phyloP scores from a whole-genome alignment of 2,329 filamentous ascomycete species.

The Aspergillus sp. region DNA sequence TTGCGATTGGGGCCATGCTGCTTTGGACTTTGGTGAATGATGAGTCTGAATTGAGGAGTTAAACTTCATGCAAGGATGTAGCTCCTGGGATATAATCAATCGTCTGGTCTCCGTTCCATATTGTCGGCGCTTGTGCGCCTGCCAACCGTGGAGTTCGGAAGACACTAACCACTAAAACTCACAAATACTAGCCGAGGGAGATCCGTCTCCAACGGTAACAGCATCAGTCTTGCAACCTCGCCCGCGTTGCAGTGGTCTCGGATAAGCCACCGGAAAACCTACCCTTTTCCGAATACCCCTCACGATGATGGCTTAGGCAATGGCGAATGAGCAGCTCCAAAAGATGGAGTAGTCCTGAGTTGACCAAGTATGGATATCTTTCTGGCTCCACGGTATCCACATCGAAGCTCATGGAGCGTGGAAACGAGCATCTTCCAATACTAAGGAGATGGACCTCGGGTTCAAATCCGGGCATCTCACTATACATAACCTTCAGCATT shows the following conservation, averaged over 20 bases:
- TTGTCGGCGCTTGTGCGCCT: background rate
- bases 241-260: background rate
- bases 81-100: background rate
- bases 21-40: background rate
- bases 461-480: constrained; percentile 1
- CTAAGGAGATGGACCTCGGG: background rate
- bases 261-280: constrained; percentile 5
- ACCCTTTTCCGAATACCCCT: background rate
- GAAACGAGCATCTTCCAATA: background rate
- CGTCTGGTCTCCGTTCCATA: background rate
- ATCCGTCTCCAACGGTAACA: background rate
- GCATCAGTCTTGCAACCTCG: background rate
- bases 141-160: background rate
- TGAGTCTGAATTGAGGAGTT: background rate
- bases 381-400: background rate
- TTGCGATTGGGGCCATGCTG: constrained; percentile 65
- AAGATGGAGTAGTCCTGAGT: background rate
- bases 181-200: background rate
- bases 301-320: background rate
- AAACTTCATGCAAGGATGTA: background rate
- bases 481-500: background rate
- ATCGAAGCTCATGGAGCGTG: background rate
- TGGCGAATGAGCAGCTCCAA: background rate
- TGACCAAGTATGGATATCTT: background rate
- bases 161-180: background rate